Base-by-base conservation (phyloP, 78 protist genomes). In the Dictyostelium capitatum region DNA sequence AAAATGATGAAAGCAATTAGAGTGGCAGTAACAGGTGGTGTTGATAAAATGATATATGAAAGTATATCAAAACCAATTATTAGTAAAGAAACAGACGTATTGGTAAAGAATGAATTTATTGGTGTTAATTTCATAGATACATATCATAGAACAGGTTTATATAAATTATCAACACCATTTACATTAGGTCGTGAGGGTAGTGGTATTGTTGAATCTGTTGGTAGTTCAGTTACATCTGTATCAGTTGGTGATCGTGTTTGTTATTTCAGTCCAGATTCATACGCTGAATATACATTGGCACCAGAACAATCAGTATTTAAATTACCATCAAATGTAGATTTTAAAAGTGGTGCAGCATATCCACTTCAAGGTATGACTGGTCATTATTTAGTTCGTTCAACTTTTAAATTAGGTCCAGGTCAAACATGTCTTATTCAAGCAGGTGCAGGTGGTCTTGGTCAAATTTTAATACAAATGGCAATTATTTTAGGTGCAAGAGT, bases 361-460 rank as follows among this genome's bases (percentile, higher is more conserved):
- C 65, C 96, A 65, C 89, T 95, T 17, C 97, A 97, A 75, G 98
- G 98, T 28, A 14, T 92, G 41, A 97, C 98, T 8, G 96, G 91
- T 8, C 97, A 97, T 47, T 97, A 97, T 72, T 83, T 97, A 25
- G 79, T 77, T 20, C 4, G 67, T 51, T 62, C 78, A 3, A 75
- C 92, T 4, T 79, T 78, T 43, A 43, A 10, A 32, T 51, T 95
- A 30, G 70, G 89, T 41, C 10, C n/a, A 7, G 77, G 70, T 14
- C 70, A 95, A 20, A 72, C 82, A 10, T 93, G 89, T 48, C 67
- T 97, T 19, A 92, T 97, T 43, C 97, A 96, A 47, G 98, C 98
- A 2, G 98, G 96, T 46, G 98, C 98, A 1, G 98, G 98, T 14
- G 98, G 98, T 79, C 41, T 90, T 0, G 98, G 98, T 5, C 91